Evolutionary conservation across 1,284 basidiomycete species (phyloP), one percentile per base, ranked within the genome.

Genomic region (Tilletiaria anomala): DNA sequence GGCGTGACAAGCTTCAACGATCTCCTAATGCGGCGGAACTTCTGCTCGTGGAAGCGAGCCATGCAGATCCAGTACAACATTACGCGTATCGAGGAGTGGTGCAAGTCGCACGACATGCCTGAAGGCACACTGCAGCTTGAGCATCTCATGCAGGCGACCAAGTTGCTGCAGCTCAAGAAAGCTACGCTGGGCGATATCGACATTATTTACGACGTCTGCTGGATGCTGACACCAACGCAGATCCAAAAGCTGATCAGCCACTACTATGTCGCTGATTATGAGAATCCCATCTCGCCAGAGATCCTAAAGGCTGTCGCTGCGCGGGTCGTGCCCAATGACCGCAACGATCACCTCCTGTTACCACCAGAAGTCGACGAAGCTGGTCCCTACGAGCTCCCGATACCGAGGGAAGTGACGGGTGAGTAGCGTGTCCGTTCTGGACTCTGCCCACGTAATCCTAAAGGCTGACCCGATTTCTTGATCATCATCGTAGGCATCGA

Each of bases 211-310:
- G 69, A 93, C 66, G 91, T 97, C 42, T 97, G 89, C 74, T 97
- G 93, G 93, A 97, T 99, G 81, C 74, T 99, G 40, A 96, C 88
- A 46, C 93, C 93, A 0, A 91, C 91, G 66, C 93, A 99, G 70
- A 97, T 99, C 58, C 93, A 97, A 72, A 83, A 91, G 63, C 86
- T 94, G 77, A 93, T 91, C 70, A 83, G 82, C 47, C 89, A 93
- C 70, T 97, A 97, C 73, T 91, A 93, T 63, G 89, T 93, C 47
- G 93, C 93, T 36, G 93, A 97, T 71, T 94, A 93, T 68, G 87
- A 94, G 49, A 65, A 66, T 42, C 63, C 63, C 22, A 66, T 66
- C 50, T 63, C 60, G 39, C 62, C 61, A 15, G 63, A 66, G 47
- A 66, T 66, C 31, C 55, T 66, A 47, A 66, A 66, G 53, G 63